Percentiles rank a stretch among this genome's conserved stretches.
phyloP scores from a whole-genome alignment of 2,329 filamentous ascomycete species.

The Verticillium klebahnii region DNA sequence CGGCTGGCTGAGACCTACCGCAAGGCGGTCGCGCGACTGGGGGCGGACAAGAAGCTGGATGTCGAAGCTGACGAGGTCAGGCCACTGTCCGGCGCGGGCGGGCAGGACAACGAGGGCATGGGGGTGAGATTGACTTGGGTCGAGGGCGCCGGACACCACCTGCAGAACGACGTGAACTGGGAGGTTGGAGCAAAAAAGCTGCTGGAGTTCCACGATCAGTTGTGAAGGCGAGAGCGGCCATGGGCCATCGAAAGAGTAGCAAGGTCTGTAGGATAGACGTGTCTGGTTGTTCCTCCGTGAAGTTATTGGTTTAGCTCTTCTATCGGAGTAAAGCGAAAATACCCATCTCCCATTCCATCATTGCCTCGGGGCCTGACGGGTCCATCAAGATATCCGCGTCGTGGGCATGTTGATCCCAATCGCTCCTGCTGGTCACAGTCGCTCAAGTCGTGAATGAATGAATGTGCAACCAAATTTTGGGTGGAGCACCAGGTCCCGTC shows the following conservation, averaged over 20 bases:
- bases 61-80: conserved; percentile 8
- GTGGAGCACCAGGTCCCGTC: not conserved
- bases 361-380: not conserved
- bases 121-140: conserved; percentile 38
- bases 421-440: not conserved
- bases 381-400: too few relatives aligned
- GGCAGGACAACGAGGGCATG: conserved; percentile 19
- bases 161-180: conserved; percentile 48
- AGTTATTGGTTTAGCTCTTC: not conserved
- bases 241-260: not conserved
- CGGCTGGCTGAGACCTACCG: conserved; percentile 34
- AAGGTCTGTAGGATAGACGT: not conserved
- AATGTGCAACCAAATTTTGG: not conserved
- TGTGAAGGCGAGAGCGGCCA: not conserved
- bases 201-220: conserved; percentile 29
- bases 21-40: conserved; percentile 22
- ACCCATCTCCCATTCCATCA: not conserved
- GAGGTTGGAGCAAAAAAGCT: conserved; percentile 40
- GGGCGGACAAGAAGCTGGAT: conserved; percentile 23
- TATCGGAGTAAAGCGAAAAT: not conserved
- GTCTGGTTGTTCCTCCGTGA: not conserved
- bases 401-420: too few relatives aligned
- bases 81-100: conserved; percentile 15
- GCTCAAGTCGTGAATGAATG: not conserved
- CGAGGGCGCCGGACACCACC: conserved; percentile 42